Evolutionary conservation across 1,284 basidiomycete species (phyloP), one percentile per base, ranked within the genome.

Genomic region (Cryptococcus jaspeensis): DNA sequence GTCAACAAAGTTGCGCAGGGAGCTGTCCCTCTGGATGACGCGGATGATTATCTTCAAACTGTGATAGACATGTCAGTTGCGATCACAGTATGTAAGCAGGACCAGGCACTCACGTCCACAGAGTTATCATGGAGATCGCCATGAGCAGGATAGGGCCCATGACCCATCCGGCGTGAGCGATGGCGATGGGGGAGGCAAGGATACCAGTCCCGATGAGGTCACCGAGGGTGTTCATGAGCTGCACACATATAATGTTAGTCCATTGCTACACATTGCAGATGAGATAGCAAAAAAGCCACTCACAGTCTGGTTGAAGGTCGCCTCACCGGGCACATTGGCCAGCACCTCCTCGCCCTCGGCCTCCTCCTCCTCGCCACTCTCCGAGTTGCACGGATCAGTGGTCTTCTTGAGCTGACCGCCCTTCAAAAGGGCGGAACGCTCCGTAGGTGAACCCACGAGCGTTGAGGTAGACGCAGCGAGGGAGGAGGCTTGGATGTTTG

Each of bases 131-230:
- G 1, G 88, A 89, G 66, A 90, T 91, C 54, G 84, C 82, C 15
- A 87, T 75, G 53, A 93, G 84, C 16, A 92, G 79, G 15, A 84
- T 18, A 0, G 86, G 86, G 6, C 91, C 91, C 25, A 82, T 78
- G n/a, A 87, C 78, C 91, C 91, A 93, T 3, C 91, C 91, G 1
- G 89, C 85, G 65, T 88, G 89, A 2, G 89, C 85, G 66, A 92
- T 90, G 0, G 90, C 90, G 25, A 92, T 81, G 0, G 92, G 90
- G 71, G 91, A 88, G 5, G 90, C 91, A 8, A 94, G 81, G 81
- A 95, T 86, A 12, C 92, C 92, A 53, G 94, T 89, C 8, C 92
- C 92, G 22, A 92, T 81, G 9, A 93, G 78, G 53, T 92, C 88
- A 9, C 89, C 90, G 47, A 88, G 88, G 18, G 86, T 85, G 69